Evolutionary conservation across 805 yeast genomes (phyloP), one percentile per base, ranked within the genome.

Genomic region (Soucietia sequanensis): DNA sequence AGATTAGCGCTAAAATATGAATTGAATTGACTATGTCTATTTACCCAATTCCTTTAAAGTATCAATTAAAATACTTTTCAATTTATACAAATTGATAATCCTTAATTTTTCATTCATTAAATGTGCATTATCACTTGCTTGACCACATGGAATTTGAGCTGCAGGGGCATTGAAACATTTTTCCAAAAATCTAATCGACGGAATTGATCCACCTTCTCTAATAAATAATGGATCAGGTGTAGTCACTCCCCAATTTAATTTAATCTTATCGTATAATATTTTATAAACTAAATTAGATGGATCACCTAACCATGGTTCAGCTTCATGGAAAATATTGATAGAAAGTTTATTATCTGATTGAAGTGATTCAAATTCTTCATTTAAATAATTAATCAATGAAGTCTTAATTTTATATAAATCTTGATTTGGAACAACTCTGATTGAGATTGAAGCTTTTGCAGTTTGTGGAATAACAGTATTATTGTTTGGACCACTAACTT

Each of bases 201-300:
- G 97, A 56, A 91, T 89, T 0, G 97, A 87, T 0, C 99, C 99
- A 41, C 99, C 99, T 64, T 93, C 99, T 45, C 98, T 76, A 21
- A 93, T 86, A 41, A 80, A 82, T 27, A 91, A 63, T 2, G 98
- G 97, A 35, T 84, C 86, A 1, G 56, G 53, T 7, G 50, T 48
- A 32, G 81, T 81, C 9, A 69, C 62, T 0, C 76, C 78, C 99
- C 99, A 91, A 36, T 80, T 85, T 4, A 65, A 57, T 27, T 66
- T 61, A 21, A 91, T 67, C 33, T 84, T 87, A 16, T 76, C 64
- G 35, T 72, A 69, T 23, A 93, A 64, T 6, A 84, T 70, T 47
- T 76, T 71, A 56, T 85, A 93, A 2, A 90, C 87, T 27, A 70
- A 71, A 51, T 86, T 89, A 10, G 69, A 60, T 10, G 90, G 84